A percentile compares a stretch with the other conserved stretches of the same genome.
phyloP scores from a whole-genome alignment of 2,329 filamentous ascomycete genomes.

The Colletotrichum sp. region DNA sequence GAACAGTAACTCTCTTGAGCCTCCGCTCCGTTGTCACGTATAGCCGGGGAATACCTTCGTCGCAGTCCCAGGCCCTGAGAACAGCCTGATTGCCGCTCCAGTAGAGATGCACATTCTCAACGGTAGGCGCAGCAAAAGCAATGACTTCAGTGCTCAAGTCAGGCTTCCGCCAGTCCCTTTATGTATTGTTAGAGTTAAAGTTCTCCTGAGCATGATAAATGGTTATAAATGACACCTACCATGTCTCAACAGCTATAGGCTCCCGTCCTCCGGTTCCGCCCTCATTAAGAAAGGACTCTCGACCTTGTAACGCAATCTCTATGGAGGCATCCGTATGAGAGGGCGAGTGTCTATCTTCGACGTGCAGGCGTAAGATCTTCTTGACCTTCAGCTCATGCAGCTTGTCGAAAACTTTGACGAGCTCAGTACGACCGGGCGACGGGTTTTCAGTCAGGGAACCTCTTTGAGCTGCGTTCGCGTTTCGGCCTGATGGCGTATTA shows the following conservation, averaged over 20 bases:
- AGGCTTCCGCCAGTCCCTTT: background rate
- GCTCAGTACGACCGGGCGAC: background rate
- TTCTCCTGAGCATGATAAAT: background rate
- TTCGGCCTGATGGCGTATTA: fast-evolving
- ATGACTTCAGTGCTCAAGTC: background rate
- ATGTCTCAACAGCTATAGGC: background rate
- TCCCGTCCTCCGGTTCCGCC: background rate
- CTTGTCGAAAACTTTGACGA: background rate
- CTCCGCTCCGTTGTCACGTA: background rate
- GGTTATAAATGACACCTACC: background rate
- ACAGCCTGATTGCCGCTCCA: background rate
- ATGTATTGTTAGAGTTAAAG: background rate
- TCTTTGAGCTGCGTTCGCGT: background rate
- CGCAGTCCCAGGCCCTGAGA: background rate
- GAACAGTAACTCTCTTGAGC: background rate
- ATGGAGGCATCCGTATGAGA: background rate
- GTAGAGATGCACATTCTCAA: background rate
- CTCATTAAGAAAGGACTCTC: background rate
- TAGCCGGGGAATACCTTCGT: background rate
- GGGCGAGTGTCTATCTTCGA: background rate
- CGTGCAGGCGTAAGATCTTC: background rate
- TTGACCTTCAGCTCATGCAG: background rate
- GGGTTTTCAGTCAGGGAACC: background rate
- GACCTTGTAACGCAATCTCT: background rate
- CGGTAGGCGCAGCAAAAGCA: background rate